A percentile compares a stretch with the other conserved stretches of the same genome.
These are phyloP conservation scores for Jatropha multifida DNA, from an alignment of 441 rosid species.

Conservation along the genomic window DNA sequence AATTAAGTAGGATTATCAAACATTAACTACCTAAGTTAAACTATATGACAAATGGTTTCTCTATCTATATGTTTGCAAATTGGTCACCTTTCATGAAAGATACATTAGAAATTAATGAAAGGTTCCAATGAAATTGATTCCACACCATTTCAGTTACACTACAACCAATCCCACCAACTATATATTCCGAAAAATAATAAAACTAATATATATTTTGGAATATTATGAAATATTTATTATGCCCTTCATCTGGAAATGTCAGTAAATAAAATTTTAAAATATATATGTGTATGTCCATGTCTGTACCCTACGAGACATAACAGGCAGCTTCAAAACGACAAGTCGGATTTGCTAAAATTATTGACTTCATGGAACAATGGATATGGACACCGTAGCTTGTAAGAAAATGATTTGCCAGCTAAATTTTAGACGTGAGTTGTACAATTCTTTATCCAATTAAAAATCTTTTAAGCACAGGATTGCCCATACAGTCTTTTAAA, in stretches of 20 bases:
- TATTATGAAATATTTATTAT: background rate
- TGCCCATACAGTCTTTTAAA: background rate
- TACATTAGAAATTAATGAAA: background rate
- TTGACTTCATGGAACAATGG: constrained; percentile 10
- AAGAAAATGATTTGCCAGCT: constrained; percentile 27
- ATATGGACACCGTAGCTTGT: constrained; percentile 14
- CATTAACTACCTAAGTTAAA: too few relatives aligned
- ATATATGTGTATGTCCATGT: background rate
- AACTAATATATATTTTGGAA: background rate
- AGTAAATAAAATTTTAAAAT: too few relatives aligned
- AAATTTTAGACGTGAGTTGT: background rate
- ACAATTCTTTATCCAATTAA: too few relatives aligned
- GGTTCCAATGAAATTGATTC: constrained; percentile 6
- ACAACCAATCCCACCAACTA: constrained; percentile 21
- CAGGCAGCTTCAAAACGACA: background rate
- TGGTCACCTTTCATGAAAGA: background rate
- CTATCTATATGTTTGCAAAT: background rate
- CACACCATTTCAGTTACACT: constrained; percentile 17
- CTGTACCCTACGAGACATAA: background rate
- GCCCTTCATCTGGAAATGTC: constrained; percentile 3
- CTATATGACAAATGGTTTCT: background rate
- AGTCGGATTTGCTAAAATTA: background rate
- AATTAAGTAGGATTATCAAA: too few relatives aligned
- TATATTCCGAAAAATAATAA: background rate
- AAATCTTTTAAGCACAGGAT: background rate